These are phyloP conservation scores for Candida glaebosa DNA, from an alignment of 805 yeast genomes.

Conservation along the genomic window DNA sequence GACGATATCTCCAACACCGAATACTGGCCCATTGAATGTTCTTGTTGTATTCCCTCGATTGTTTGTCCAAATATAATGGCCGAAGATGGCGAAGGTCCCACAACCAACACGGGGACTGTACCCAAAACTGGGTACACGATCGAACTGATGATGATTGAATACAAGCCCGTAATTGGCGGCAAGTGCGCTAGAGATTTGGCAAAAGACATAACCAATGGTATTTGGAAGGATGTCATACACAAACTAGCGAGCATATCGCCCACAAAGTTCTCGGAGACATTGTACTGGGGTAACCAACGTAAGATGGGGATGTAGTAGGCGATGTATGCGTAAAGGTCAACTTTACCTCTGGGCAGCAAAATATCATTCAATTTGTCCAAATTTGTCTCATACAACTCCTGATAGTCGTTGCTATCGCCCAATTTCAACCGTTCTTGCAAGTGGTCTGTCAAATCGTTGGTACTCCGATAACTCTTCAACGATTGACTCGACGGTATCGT, in stretches of 20 bases:
- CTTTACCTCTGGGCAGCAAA: slow-evolving; percentile 1
- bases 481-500: slow-evolving; percentile 27
- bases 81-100: slow-evolving; percentile 89
- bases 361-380: not conserved
- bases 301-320: slow-evolving; percentile 31
- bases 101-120: slow-evolving; percentile 83
- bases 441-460: slow-evolving; percentile 20
- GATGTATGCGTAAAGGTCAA: slow-evolving; percentile 23
- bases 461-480: slow-evolving; percentile 12
- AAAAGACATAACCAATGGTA: slow-evolving; percentile 55
- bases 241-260: slow-evolving; percentile 33
- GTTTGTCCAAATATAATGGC: slow-evolving; percentile 81
- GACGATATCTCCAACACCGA: slow-evolving; percentile 51
- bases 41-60: slow-evolving; percentile 39
- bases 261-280: slow-evolving; percentile 10
- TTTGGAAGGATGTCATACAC: slow-evolving; percentile 31
- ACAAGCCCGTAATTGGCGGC: slow-evolving; percentile 76
- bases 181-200: slow-evolving; percentile 83
- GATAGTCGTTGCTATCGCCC: slow-evolving; percentile 8
- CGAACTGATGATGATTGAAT: slow-evolving; percentile 75
- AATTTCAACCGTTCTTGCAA: no score
- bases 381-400: slow-evolving; percentile 9
- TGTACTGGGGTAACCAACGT: slow-evolving; percentile 28
- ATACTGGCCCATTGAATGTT: slow-evolving; percentile 41
- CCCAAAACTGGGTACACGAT: slow-evolving; percentile 76